These are phyloP conservation scores for Dimargaris xerosporica DNA, from an alignment of 192 early-diverging fungal genomes.

Conservation along the genomic window DNA sequence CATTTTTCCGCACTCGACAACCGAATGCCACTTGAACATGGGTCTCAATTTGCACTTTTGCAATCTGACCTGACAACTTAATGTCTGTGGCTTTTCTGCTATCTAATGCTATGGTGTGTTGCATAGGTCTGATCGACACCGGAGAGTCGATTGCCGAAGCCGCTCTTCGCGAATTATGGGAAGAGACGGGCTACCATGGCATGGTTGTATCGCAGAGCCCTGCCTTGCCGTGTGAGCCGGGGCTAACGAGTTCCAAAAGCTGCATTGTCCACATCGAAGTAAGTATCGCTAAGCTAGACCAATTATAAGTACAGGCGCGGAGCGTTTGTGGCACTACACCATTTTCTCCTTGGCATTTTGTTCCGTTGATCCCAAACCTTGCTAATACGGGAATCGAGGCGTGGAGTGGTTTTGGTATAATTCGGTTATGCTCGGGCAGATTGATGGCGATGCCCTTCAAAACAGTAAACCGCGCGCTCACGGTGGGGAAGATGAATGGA, in stretches of 20 bases:
- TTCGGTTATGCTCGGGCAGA: conserved; percentile 8
- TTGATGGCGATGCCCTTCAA: conserved; percentile 11
- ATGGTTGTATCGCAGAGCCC: background rate
- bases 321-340: too few species aligned
- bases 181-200: conserved; percentile 20
- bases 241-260: conserved; percentile 28
- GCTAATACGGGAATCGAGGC: background rate
- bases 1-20: too few species aligned
- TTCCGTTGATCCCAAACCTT: too few species aligned
- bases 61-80: too few species aligned
- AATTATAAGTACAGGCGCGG: background rate
- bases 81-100: too few species aligned
- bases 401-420: background rate
- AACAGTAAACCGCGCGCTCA: conserved; percentile 17
- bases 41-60: too few species aligned
- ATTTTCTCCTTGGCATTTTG: too few species aligned
- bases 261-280: conserved; percentile 25
- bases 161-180: conserved; percentile 21
- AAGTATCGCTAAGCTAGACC: background rate
- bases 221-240: conserved; percentile 28
- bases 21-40: too few species aligned
- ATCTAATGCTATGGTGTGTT: too few species aligned
- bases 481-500: conserved; percentile 36
- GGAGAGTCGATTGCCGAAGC: conserved; percentile 23
- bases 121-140: conserved; percentile 14